Evolutionary conservation across 176 grass and related monocot species (phyloP).

Genomic region (Musa beccarii): DNA sequence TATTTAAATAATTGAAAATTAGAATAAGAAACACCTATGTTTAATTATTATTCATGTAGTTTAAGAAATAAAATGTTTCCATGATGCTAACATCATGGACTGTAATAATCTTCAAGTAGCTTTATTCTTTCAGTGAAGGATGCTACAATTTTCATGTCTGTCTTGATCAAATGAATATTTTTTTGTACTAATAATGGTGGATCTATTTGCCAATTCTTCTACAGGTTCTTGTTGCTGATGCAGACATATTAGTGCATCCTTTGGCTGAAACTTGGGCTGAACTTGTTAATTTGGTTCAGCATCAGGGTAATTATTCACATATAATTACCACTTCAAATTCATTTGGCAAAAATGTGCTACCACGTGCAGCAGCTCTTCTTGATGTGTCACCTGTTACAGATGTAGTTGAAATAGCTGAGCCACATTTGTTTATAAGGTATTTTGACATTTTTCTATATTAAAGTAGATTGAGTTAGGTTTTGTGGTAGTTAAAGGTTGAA

Average conservation of each 20-base stretch:
- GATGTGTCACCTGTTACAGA: conserved; percentile 93
- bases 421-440: conserved; percentile 71
- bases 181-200: too few species aligned
- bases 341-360: conserved; percentile 93
- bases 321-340: conserved; percentile 70
- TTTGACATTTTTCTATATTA: not conserved
- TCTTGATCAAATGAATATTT: too few species aligned
- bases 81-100: too few species aligned
- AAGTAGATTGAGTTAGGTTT: not conserved
- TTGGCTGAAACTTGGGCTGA: conserved; percentile 77
- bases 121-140: too few species aligned
- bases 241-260: conserved; percentile 48
- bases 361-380: conserved; percentile 71
- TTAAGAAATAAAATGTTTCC: too few species aligned
- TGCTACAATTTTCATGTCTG: too few species aligned
- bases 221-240: conserved; percentile 78
- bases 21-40: too few species aligned
- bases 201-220: not conserved
- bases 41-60: not conserved
- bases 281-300: conserved; percentile 56
- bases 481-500: not conserved
- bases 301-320: conserved; percentile 66
- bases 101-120: too few species aligned
- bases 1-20: conserved; percentile 3
- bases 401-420: conserved; percentile 58